A percentile compares a stretch with the other conserved stretches of the same genome.
These are phyloP conservation scores for Neocucurbitaria cava DNA, from an alignment of 2,329 filamentous ascomycete genomes.

Conservation along the genomic window DNA sequence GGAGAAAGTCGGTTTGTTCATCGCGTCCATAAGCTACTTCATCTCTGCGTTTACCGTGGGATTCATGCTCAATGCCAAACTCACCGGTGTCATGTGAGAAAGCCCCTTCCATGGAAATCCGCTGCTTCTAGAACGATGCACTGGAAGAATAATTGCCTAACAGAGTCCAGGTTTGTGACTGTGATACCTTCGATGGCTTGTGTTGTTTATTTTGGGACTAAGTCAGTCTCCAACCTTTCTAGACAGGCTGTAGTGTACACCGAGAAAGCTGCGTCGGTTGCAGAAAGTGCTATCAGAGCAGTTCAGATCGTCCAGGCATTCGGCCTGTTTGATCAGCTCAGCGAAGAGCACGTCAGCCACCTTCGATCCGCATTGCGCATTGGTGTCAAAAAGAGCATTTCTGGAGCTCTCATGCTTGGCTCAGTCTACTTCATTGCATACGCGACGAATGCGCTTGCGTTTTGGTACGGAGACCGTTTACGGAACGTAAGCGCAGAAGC, in stretches of 20 bases:
- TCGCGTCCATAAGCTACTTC: constrained; percentile 56
- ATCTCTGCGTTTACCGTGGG: constrained; percentile 54
- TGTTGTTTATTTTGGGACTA: constrained; percentile 53
- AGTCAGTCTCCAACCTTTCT: constrained; percentile 49
- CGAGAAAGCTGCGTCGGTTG: constrained; percentile 53
- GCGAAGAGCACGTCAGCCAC: constrained; percentile 45
- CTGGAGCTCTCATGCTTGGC: constrained; percentile 52
- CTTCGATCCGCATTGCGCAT: constrained; percentile 44
- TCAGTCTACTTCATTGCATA: constrained; percentile 55
- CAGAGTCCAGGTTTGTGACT: constrained; percentile 42
- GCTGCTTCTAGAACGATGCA: background rate
- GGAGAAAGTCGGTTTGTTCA: constrained; percentile 57
- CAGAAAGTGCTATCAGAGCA: constrained; percentile 55
- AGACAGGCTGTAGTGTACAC: constrained; percentile 48
- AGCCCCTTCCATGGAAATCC: background rate
- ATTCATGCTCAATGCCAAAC: constrained; percentile 52
- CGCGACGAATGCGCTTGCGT: constrained; percentile 55
- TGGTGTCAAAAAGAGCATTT: constrained; percentile 51
- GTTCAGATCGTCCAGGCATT: constrained; percentile 59
- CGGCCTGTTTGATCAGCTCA: constrained; percentile 51
- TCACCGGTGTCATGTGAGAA: constrained; percentile 51
- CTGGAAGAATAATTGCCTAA: constrained; percentile 4
- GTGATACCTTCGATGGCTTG: constrained; percentile 59
- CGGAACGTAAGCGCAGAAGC: constrained; percentile 45
- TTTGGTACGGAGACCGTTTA: constrained; percentile 51